Percentiles rank a stretch among this genome's conserved stretches.
Conservation (phyloP, 2,329 filamentous ascomycete genomes). For the Cordyceps javanica region DNA sequence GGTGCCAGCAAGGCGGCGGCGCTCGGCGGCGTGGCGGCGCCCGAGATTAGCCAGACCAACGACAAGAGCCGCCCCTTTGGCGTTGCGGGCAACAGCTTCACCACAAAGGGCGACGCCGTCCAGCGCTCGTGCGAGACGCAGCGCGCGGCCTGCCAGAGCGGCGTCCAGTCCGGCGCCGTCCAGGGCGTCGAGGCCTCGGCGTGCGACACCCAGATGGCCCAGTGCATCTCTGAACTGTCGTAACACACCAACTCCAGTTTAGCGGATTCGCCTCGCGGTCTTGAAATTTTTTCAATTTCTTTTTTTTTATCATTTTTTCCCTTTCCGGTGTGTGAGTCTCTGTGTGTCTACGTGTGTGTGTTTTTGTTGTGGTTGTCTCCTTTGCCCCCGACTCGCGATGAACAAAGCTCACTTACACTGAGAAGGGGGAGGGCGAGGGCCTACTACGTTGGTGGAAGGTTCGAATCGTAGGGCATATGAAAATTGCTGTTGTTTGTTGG, state of each 20-base stretch:
- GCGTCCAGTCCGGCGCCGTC: constrained; percentile 44
- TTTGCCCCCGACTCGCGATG: too few species aligned
- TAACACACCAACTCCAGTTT: constrained; percentile 10
- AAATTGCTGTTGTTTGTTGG: background rate
- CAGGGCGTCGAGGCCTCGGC: constrained; percentile 37
- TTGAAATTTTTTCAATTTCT: too few species aligned
- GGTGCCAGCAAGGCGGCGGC: constrained; percentile 26
- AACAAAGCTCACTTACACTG: too few species aligned
- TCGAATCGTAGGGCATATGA: constrained; percentile 3
- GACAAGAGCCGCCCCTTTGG: constrained; percentile 46
- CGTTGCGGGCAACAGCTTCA: constrained; percentile 53
- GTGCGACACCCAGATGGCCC: constrained; percentile 48
- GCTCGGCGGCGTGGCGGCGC: constrained; percentile 47
- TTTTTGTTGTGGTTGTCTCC: too few species aligned
- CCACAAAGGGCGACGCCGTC: constrained; percentile 46
- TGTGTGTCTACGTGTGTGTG: too few species aligned
- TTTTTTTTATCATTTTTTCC: background rate
- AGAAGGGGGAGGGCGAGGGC: too few species aligned
- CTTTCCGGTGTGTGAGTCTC: too few species aligned
- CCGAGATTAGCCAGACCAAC: constrained; percentile 42
- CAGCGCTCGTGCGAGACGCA: constrained; percentile 59
- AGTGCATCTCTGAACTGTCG: constrained; percentile 33
- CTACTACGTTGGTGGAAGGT: too few species aligned
- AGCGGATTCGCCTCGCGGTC: background rate
- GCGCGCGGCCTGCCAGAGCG: constrained; percentile 53